These are phyloP conservation scores for Heterotrichella gracilis DNA, from an alignment of 352 stramenopile genomes.

Conservation along the genomic window DNA sequence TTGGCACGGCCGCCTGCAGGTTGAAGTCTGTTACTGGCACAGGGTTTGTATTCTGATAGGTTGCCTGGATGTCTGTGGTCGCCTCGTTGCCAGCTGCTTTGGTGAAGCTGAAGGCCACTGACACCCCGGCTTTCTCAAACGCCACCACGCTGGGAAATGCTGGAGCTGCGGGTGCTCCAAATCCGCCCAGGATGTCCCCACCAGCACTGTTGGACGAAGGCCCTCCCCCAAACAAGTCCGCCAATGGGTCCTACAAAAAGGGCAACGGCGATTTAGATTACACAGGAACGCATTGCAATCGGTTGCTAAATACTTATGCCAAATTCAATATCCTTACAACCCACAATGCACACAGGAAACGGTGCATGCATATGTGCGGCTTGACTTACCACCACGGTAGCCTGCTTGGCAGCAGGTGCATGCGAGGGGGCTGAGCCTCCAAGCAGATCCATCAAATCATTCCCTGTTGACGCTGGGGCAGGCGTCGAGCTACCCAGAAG, in stretches of 20 bases:
- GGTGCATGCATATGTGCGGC: too few species aligned
- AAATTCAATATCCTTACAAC: too few species aligned
- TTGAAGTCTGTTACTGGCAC: constrained; percentile 52
- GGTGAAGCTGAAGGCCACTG: constrained; percentile 64
- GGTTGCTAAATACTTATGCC: too few species aligned
- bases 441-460: too few species aligned
- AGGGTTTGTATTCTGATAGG: constrained; percentile 51
- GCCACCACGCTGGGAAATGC: constrained; percentile 15
- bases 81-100: constrained; percentile 54
- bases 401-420: constrained; percentile 19
- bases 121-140: constrained; percentile 18
- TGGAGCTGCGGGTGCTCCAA: neutral
- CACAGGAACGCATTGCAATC: too few species aligned
- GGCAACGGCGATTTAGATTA: too few species aligned
- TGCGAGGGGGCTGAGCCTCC: constrained; percentile 15
- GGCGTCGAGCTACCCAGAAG: neutral
- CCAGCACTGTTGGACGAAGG: too few species aligned
- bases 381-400: constrained; percentile 15
- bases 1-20: constrained; percentile 70
- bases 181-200: neutral
- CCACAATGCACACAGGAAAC: too few species aligned
- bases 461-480: too few species aligned
- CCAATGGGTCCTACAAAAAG: too few species aligned
- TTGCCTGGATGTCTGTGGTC: constrained; percentile 46
- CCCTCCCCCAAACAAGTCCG: too few species aligned